Evolutionary conservation across 176 grass and related monocot genomes (phyloP).

Genomic region (Alloteropsis semialata): DNA sequence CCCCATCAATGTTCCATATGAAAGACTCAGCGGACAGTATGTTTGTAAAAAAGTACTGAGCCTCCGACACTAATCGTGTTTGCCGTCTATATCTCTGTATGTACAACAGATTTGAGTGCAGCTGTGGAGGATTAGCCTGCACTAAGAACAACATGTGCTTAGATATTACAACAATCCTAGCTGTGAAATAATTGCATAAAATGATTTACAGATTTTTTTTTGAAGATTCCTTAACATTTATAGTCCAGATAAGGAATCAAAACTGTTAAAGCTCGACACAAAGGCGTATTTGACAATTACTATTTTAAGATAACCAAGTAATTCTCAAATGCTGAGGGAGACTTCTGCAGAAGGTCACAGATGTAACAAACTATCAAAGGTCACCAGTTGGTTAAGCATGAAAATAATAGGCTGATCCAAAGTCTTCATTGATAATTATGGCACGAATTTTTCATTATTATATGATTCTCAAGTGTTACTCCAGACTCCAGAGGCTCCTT

Average conservation of each 20-base stretch:
- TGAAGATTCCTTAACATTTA: not conserved
- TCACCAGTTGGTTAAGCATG: not conserved
- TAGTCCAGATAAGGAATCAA: not conserved
- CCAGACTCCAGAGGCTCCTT: not conserved
- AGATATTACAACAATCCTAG: not conserved
- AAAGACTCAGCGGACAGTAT: slow-evolving; percentile 96
- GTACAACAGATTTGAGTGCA: slow-evolving; percentile 92
- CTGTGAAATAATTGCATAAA: not conserved
- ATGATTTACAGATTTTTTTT: not conserved
- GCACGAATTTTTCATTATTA: not conserved
- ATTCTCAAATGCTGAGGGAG: not conserved
- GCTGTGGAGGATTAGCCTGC: slow-evolving; percentile 96
- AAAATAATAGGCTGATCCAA: not conserved
- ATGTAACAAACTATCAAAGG: not conserved
- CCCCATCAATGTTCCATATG: slow-evolving; percentile 90
- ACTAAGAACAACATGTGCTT: slow-evolving; percentile 16
- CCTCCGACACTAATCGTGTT: slow-evolving; percentile 79
- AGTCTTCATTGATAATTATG: not conserved
- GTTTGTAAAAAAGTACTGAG: slow-evolving; percentile 96
- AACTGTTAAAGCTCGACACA: not conserved
- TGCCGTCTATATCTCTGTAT: slow-evolving; percentile 87
- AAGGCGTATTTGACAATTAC: not conserved
- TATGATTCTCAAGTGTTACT: not conserved
- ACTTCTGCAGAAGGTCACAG: not conserved
- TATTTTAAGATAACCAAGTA: not conserved